Evolutionary conservation across 495 filamentous ascomycete species (phyloP).

Genomic region (Hyaloscypha hepaticicola): DNA sequence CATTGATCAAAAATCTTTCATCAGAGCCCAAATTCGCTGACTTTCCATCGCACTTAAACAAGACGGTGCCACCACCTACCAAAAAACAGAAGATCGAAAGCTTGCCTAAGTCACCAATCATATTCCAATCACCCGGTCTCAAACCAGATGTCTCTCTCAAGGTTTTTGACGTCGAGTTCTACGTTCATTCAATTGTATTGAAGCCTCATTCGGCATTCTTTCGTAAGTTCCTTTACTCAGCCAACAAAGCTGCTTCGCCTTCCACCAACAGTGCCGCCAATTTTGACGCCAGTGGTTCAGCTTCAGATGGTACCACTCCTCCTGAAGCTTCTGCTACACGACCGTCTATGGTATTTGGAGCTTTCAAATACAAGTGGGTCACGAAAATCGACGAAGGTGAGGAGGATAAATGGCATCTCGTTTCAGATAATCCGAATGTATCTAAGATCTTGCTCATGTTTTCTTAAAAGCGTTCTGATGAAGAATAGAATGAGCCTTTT

Average conservation of each 20-base stretch:
- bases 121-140: not conserved
- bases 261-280: not conserved
- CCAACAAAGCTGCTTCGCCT: not conserved
- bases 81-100: not conserved
- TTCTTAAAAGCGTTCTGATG: not conserved
- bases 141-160: slow-evolving; percentile 5
- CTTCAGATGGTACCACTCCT: not conserved
- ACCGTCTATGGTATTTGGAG: not conserved
- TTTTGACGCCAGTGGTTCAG: not conserved
- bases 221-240: slow-evolving; percentile 15
- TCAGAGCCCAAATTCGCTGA: too few species aligned
- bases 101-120: not conserved
- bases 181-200: slow-evolving; percentile 3
- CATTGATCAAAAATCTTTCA: too few species aligned
- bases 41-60: too few species aligned
- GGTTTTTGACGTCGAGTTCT: slow-evolving; percentile 12
- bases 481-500: not conserved
- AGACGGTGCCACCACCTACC: not conserved
- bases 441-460: not conserved
- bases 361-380: slow-evolving; percentile 13
- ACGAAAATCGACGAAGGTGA: slow-evolving; percentile 6
- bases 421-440: not conserved
- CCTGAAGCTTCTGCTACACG: not conserved
- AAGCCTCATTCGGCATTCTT: slow-evolving; percentile 17
- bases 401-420: not conserved